These are phyloP conservation scores for Ilyonectria mors-panacis DNA, from an alignment of 2,329 filamentous ascomycete genomes.

Conservation along the genomic window DNA sequence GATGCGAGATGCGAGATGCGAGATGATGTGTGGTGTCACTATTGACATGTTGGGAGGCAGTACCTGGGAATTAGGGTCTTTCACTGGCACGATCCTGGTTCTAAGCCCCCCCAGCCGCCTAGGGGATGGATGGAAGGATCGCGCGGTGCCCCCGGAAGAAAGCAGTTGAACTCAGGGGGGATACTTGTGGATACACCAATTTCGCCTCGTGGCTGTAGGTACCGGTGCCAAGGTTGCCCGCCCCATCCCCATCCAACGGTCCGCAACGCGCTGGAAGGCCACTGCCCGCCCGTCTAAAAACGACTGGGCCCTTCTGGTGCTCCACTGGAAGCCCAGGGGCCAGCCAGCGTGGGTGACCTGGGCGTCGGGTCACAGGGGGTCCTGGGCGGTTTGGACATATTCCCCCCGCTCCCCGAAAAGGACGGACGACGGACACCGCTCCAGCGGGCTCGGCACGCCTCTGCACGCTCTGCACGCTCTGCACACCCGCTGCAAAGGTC, in stretches of 20 bases:
- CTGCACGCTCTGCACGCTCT: neutral
- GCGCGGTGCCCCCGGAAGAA: slow-evolving; percentile 12
- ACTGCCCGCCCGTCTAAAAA: slow-evolving; percentile 2
- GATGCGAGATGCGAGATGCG: slow-evolving; percentile 2
- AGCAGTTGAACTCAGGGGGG: slow-evolving; percentile 9
- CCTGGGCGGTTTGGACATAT: slow-evolving; percentile 19
- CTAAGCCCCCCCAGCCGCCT: slow-evolving; percentile 3
- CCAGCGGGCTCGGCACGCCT: neutral
- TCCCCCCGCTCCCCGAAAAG: slow-evolving; percentile 25
- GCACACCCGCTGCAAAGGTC: neutral
- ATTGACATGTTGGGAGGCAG: slow-evolving; percentile 1
- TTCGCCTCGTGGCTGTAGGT: slow-evolving; percentile 29
- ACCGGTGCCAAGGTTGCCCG: slow-evolving; percentile 1
- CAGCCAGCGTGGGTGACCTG: slow-evolving; percentile 18
- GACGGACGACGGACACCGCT: slow-evolving; percentile 8
- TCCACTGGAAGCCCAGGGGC: slow-evolving; percentile 20
- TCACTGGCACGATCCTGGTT: slow-evolving; percentile 12
- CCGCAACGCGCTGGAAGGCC: slow-evolving; percentile 31
- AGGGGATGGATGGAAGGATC: slow-evolving; percentile 4
- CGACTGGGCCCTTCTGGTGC: neutral
- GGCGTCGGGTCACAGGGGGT: slow-evolving; percentile 27
- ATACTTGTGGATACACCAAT: slow-evolving; percentile 21
- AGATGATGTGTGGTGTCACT: slow-evolving; percentile 3
- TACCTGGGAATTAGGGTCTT: neutral
- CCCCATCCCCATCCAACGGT: slow-evolving; percentile 14